Base-by-base conservation (phyloP, 352 stramenopile species). In the Blastocystis sp. region DNA sequence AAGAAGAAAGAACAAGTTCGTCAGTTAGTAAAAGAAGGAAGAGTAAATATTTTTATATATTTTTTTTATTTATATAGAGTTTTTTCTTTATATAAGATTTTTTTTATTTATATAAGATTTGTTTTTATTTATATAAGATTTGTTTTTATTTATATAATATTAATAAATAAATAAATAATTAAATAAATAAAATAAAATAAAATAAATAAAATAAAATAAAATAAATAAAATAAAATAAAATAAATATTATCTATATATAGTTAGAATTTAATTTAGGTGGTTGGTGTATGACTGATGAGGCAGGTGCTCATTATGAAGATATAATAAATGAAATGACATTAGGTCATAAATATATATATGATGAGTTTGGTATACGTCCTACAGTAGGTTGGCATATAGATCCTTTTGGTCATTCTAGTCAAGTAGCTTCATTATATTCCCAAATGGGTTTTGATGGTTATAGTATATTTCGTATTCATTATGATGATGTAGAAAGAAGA, bases 251-350 rank as follows among this genome's bases (percentile, higher is more conserved):
- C n/a, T n/a, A n/a, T n/a, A n/a, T n/a, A n/a, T 82, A 84, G 9
- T 72, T 94, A 3, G 77, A 83, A 41, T 85, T 95, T 52, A 78
- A 86, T 55, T 94, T 94, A 62, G 87, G 86, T 28, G 88, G 86
- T 36, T 97, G 88, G 88, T 88, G 77, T 70, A 96, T 96, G 89
- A 87, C 95, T 65, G 89, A 97, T 68, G 89, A 97, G 66, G 89
- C 87, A 1, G 78, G 80, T 9, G 77, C 86, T 33, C 84, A 94
- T 72, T 95, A 87, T 68, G 83, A 86, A 19, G 86, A 80, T 16
- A 95, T 95, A 86, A 78, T 97, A 54, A 88, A 97, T 75, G 86
- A 96, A 68, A 95, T 85, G 0, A 86, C 86, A 10, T 81, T 92
- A 45, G 89, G 89, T 5, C 88, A 96, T 68, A 59, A 76, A 7